These are phyloP conservation scores for Sporothrix mexicana DNA, from an alignment of 2,329 filamentous ascomycete genomes.

Conservation along the genomic window DNA sequence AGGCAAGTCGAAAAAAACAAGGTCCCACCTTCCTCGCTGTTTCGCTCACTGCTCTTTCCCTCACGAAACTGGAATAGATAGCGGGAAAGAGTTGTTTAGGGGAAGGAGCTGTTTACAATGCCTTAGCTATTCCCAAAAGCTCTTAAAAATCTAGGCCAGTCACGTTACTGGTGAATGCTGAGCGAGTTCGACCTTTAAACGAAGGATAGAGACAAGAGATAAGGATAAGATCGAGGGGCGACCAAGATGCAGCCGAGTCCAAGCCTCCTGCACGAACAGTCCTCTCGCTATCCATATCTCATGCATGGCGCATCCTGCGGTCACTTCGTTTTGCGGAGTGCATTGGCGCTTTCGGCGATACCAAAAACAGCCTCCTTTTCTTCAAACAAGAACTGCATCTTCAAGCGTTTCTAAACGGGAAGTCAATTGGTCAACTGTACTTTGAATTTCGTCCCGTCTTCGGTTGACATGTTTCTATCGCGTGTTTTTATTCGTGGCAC, in stretches of 20 bases:
- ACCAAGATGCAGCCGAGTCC: not conserved
- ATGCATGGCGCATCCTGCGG: constrained; percentile 8
- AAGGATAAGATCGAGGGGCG: not conserved
- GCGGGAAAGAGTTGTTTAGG: constrained; percentile 6
- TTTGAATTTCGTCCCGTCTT: not conserved
- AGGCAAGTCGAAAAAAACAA: constrained; percentile 21
- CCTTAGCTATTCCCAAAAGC: not conserved
- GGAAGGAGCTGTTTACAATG: not conserved
- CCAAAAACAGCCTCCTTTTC: not conserved
- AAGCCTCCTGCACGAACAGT: not conserved
- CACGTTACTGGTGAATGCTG: constrained; percentile 18
- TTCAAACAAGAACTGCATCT: not conserved
- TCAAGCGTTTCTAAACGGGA: not conserved
- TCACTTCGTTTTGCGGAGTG: constrained; percentile 13
- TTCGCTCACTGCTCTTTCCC: not conserved
- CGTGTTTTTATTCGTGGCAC: not conserved
- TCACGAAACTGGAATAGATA: not conserved
- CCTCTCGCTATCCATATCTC: constrained; percentile 2
- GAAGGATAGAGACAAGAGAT: not conserved
- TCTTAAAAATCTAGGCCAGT: not conserved
- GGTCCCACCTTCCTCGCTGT: constrained; percentile 4
- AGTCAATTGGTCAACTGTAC: not conserved
- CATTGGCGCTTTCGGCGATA: not conserved
- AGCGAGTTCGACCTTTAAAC: not conserved
- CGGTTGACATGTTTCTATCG: constrained; percentile 18